phyloP scores from a whole-genome alignment of 106 monocot species.

The Allium cepa region DNA sequence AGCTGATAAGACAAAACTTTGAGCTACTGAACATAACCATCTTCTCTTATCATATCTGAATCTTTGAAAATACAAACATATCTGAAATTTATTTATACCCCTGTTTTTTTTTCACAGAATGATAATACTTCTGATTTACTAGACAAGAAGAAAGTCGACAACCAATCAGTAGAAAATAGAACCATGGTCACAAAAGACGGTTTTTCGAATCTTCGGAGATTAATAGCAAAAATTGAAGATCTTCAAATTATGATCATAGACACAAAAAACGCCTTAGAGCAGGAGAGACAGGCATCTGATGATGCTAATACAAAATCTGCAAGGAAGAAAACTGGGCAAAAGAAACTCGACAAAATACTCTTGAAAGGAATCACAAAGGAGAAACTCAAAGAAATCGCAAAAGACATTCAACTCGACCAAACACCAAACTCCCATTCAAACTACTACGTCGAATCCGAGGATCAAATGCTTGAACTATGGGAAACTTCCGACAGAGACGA shows the following conservation, averaged over 20 bases:
- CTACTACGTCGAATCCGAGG: slow-evolving; percentile 20
- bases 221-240: slow-evolving; percentile 43
- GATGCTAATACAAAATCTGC: slow-evolving; percentile 22
- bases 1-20: too few relatives aligned
- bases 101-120: slow-evolving; percentile 22
- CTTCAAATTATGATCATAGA: slow-evolving; percentile 39
- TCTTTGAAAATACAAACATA: neutral
- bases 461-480: slow-evolving; percentile 59
- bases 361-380: slow-evolving; percentile 3
- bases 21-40: too few relatives aligned
- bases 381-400: slow-evolving; percentile 38
- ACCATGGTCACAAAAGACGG: slow-evolving; percentile 2
- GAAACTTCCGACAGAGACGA: slow-evolving; percentile 40
- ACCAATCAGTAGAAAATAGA: slow-evolving; percentile 4
- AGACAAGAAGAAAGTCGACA: neutral
- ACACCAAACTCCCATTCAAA: slow-evolving; percentile 24
- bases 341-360: slow-evolving; percentile 13
- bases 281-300: slow-evolving; percentile 26
- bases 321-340: slow-evolving; percentile 28
- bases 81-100: too few relatives aligned
- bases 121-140: neutral
- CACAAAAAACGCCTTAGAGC: slow-evolving; percentile 20
- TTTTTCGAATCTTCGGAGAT: slow-evolving; percentile 36
- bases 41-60: too few relatives aligned
- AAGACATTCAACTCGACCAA: slow-evolving; percentile 86